Conservation (phyloP, 495 filamentous ascomycete genomes). For the Aspergillus sclerotioniger region DNA sequence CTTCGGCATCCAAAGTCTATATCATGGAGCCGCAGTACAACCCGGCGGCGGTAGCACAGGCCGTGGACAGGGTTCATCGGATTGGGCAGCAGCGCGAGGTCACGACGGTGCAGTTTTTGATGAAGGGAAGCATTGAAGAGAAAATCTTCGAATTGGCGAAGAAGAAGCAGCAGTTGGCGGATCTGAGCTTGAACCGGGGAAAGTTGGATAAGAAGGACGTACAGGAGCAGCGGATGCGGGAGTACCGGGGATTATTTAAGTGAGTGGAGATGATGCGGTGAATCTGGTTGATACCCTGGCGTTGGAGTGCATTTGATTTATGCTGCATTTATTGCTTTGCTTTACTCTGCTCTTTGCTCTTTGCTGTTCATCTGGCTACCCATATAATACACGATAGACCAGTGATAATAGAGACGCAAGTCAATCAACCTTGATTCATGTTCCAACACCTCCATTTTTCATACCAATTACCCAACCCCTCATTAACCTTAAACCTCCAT, state of each 20-base stretch:
- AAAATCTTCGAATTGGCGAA: conserved; percentile 85
- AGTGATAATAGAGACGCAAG: no score
- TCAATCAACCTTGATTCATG: no score
- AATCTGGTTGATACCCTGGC: conserved; percentile 8
- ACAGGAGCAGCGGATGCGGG: conserved; percentile 71
- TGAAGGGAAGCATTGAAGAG: conserved; percentile 87
- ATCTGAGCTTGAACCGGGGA: conserved; percentile 72
- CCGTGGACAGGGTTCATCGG: conserved; percentile 90
- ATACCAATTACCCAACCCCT: no score
- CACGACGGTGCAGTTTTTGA: conserved; percentile 78
- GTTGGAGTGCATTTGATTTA: background rate
- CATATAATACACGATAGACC: no score
- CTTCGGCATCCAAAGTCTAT: conserved; percentile 78
- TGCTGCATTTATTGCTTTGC: conserved; percentile 5
- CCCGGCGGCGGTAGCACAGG: conserved; percentile 90
- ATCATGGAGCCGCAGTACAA: conserved; percentile 99
- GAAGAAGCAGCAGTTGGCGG: conserved; percentile 87
- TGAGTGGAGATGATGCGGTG: conserved; percentile 28
- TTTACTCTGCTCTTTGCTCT: no score
- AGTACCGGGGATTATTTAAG: conserved; percentile 79
- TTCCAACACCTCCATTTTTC: no score
- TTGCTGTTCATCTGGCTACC: no score
- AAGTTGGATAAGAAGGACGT: conserved; percentile 73
- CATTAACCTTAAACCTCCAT: no score
- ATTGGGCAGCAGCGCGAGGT: conserved; percentile 87